Conservation (phyloP, 208 protist species). For the Leishmania lainsoni region DNA sequence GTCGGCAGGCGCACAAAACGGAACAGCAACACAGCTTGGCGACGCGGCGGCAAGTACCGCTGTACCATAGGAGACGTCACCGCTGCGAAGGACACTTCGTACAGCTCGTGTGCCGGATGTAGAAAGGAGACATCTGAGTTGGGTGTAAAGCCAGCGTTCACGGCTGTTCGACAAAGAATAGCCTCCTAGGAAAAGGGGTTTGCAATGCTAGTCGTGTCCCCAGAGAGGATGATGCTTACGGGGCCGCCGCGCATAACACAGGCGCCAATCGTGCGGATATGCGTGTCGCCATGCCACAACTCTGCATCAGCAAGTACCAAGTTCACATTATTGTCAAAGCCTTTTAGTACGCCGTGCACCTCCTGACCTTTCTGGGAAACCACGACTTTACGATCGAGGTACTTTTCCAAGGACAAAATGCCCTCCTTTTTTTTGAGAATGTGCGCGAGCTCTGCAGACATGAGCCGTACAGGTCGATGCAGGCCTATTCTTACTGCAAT, state of each 20-base stretch:
- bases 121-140: too few species aligned
- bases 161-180: neutral
- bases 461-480: neutral
- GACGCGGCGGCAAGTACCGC: too few species aligned
- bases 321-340: conserved; percentile 90
- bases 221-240: conserved; percentile 58
- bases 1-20: too few species aligned
- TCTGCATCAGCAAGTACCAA: conserved; percentile 78
- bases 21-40: too few species aligned
- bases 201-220: conserved; percentile 53
- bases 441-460: conserved; percentile 72
- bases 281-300: conserved; percentile 47
- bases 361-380: conserved; percentile 41
- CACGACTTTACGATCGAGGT: conserved; percentile 76
- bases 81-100: too few species aligned
- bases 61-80: too few species aligned
- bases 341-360: conserved; percentile 77
- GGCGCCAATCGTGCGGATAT: conserved; percentile 59
- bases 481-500: neutral
- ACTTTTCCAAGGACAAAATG: conserved; percentile 75
- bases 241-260: conserved; percentile 76
- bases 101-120: too few species aligned
- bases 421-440: conserved; percentile 80
- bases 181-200: conserved; percentile 27
- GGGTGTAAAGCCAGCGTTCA: too few species aligned